Conservation (phyloP, 345 rosid species). For the Chamaenerion angustifolium region DNA sequence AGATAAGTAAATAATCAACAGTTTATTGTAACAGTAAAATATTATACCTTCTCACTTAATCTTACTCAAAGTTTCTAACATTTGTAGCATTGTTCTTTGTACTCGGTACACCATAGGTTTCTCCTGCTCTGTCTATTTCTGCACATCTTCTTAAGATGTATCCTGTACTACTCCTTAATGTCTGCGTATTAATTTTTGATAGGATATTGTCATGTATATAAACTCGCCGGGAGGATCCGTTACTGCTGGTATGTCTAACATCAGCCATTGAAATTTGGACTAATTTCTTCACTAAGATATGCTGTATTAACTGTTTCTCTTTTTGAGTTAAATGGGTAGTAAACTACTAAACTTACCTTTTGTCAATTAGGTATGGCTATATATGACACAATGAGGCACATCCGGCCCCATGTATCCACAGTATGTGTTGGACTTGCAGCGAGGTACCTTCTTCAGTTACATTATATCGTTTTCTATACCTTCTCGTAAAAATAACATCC, state of each 20-base stretch:
- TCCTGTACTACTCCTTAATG: too few relatives aligned
- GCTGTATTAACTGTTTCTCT: neutral
- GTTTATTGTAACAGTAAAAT: too few relatives aligned
- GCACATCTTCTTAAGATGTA: too few relatives aligned
- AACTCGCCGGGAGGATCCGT: constrained; percentile 99
- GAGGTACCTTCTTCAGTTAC: constrained; percentile 30
- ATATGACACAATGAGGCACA: constrained; percentile 91
- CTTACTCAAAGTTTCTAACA: too few relatives aligned
- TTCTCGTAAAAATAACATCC: too few relatives aligned
- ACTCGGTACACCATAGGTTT: too few relatives aligned
- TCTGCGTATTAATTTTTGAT: constrained; percentile 10
- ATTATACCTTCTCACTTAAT: too few relatives aligned
- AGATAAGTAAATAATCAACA: too few relatives aligned
- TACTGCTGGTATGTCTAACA: constrained; percentile 59
- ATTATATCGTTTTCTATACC: too few relatives aligned
- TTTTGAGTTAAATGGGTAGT: neutral
- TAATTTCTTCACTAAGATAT: too few relatives aligned
- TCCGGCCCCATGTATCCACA: constrained; percentile 89
- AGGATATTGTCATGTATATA: constrained; percentile 94
- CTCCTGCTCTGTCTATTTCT: too few relatives aligned
- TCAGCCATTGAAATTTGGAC: constrained; percentile 3
- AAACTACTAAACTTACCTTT: neutral
- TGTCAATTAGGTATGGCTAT: constrained; percentile 66
- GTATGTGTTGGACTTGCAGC: constrained; percentile 98
- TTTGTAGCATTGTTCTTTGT: too few relatives aligned